phyloP scores from a whole-genome alignment of 805 yeast species.

The Wickerhamomyces mucosus region DNA sequence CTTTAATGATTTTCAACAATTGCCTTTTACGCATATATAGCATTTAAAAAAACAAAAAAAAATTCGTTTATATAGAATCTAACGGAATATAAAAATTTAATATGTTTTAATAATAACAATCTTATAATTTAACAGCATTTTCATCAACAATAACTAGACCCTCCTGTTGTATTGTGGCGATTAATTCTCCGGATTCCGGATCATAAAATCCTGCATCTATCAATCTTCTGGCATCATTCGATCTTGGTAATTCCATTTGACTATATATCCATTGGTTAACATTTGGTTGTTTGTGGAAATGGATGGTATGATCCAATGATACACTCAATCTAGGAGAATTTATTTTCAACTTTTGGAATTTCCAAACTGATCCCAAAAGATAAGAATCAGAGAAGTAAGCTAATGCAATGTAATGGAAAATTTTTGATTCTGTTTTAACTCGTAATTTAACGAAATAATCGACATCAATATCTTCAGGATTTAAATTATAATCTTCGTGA shows the following conservation, averaged over 20 bases:
- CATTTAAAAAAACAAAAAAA: too few species aligned
- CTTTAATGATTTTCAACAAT: too few species aligned
- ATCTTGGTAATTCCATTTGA: constrained; percentile 37
- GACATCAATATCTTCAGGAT: constrained; percentile 14
- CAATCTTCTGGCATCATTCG: constrained; percentile 43
- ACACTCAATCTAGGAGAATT: constrained; percentile 42
- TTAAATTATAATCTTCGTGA: constrained; percentile 8
- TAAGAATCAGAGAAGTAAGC: constrained; percentile 53
- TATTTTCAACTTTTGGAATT: constrained; percentile 38
- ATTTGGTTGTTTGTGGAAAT: constrained; percentile 47
- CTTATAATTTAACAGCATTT: constrained; percentile 2
- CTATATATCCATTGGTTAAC: constrained; percentile 43
- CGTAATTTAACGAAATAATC: constrained; percentile 9
- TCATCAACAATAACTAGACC: constrained; percentile 33
- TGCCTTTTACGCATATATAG: too few species aligned
- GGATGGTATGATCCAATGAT: constrained; percentile 57
- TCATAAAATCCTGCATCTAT: constrained; percentile 49
- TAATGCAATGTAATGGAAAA: constrained; percentile 43
- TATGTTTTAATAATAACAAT: too few species aligned
- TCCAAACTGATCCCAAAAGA: constrained; percentile 40
- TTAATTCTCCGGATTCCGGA: constrained; percentile 27
- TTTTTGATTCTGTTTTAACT: background rate
- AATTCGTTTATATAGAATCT: too few species aligned
- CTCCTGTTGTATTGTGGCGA: constrained; percentile 59
- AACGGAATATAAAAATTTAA: too few species aligned